phyloP scores from a whole-genome alignment of 2,329 filamentous ascomycete genomes.

The Drechslerella coelobrocha region DNA sequence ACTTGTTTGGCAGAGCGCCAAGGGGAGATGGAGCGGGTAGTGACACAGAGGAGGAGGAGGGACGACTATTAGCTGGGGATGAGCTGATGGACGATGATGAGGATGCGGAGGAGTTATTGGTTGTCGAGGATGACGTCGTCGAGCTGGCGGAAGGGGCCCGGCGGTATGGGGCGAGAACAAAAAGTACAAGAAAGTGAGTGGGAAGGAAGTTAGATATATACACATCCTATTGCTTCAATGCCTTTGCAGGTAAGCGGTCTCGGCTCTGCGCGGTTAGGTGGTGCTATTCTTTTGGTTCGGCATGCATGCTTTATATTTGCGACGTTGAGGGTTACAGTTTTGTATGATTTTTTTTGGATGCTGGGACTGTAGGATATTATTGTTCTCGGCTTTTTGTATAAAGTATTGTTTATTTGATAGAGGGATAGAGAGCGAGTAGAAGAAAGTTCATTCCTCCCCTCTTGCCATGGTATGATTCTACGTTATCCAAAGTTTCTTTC shows the following conservation, averaged over 20 bases:
- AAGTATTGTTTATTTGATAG: neutral
- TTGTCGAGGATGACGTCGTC: conserved; percentile 45
- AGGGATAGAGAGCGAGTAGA: neutral
- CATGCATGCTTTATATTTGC: too few species aligned
- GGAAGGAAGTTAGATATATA: too few species aligned
- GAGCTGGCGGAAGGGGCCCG: conserved; percentile 17
- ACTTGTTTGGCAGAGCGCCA: conserved; percentile 29
- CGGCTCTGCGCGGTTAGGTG: too few species aligned
- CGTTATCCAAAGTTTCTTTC: neutral
- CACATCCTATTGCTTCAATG: too few species aligned
- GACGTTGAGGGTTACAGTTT: too few species aligned
- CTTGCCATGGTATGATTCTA: neutral
- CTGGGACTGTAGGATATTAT: too few species aligned
- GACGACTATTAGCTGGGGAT: conserved; percentile 47
- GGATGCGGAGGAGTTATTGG: conserved; percentile 52
- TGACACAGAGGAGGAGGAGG: conserved; percentile 38
- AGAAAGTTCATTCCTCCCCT: neutral
- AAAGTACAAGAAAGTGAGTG: neutral
- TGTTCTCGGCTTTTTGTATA: too few species aligned
- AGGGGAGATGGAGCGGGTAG: conserved; percentile 47
- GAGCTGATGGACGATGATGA: conserved; percentile 48
- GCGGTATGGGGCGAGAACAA: conserved; percentile 1
- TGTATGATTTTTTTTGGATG: too few species aligned
- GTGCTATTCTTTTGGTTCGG: too few species aligned
- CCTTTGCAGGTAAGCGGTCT: too few species aligned